Conservation (phyloP, 768 basidiomycete genomes). For the Neoboletus subvelutipes region DNA sequence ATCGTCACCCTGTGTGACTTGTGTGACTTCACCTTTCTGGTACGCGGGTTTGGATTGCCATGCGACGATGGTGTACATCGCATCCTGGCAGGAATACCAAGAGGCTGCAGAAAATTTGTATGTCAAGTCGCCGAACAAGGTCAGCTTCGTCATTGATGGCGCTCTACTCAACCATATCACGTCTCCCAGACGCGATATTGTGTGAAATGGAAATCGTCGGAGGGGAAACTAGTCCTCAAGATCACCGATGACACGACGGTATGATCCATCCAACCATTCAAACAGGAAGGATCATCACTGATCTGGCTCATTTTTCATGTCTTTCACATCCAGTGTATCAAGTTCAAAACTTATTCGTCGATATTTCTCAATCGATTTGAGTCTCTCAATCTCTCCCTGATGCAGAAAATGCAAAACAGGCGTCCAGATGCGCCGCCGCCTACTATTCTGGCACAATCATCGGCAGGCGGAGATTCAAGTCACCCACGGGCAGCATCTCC, state of each 20-base stretch:
- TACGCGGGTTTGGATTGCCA: slow-evolving; percentile 18
- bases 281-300: background rate
- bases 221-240: slow-evolving; percentile 88
- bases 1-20: slow-evolving; percentile 10
- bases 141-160: slow-evolving; percentile 34
- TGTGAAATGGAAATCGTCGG: slow-evolving; percentile 86
- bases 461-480: slow-evolving; percentile 20
- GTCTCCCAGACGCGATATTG: slow-evolving; percentile 75
- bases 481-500: slow-evolving; percentile 37
- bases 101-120: slow-evolving; percentile 89
- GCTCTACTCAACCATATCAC: background rate
- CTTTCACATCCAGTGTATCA: slow-evolving; percentile 67
- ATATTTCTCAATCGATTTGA: slow-evolving; percentile 97
- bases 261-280: slow-evolving; percentile 4
- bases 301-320: background rate
- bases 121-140: slow-evolving; percentile 71
- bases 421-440: slow-evolving; percentile 36
- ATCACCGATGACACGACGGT: slow-evolving; percentile 91
- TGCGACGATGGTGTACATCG: slow-evolving; percentile 80
- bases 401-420: slow-evolving; percentile 82
- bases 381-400: slow-evolving; percentile 79
- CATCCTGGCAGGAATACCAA: slow-evolving; percentile 87
- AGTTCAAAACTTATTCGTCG: slow-evolving; percentile 93
- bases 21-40: slow-evolving; percentile 12
- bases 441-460: slow-evolving; percentile 15